Base-by-base conservation (phyloP, 441 rosid species). In the Jatropha multifida region DNA sequence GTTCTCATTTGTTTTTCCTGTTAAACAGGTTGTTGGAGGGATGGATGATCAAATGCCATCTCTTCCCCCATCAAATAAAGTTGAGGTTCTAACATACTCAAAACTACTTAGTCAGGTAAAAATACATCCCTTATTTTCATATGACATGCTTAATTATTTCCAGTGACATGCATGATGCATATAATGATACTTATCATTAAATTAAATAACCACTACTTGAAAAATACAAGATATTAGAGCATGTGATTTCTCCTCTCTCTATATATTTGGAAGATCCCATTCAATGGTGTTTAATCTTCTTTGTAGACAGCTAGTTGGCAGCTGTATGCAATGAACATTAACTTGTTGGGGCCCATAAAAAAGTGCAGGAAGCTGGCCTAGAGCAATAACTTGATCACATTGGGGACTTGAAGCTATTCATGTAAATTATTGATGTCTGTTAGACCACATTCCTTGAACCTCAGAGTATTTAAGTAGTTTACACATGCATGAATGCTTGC, bases 11-110 rank as follows among this genome's bases (percentile, higher is more conserved):
- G 65, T 63, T 81, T 76, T 75, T 64, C 79, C 48, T 83, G 52
- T 68, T 65, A 70, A 71, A 71, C 82, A 96, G 99, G 98, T 96
- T 82, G 98, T 96, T 82, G 99, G 95, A 69, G 99, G 98, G 76
- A 81, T 91, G 56, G 91, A 90, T 79, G 96, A 94, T 78, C 86
- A 88, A 80, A 81, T 94, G 72, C 98, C 97, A 77, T 92, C 92
- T 26, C 92, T 90, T 81, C 97, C 97, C 79, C 65, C 94, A 44
- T 80, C 97, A 66, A 48, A 90, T 52, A 95, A 93, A 63, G 93
- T 94, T 77, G 71, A 90, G 78, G 81, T 94, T 78, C 81, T 96
- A 60, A 81, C 98, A 70, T 94, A 90, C 82, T 87, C 98, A 38
- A 88, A 84, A 79, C 86, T 96, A 78, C 85, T 92, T 64, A 85